A percentile compares a stretch with the other conserved stretches of the same genome.
Conservation (phyloP, 2,329 filamentous ascomycete species). For the Phoma sp. region DNA sequence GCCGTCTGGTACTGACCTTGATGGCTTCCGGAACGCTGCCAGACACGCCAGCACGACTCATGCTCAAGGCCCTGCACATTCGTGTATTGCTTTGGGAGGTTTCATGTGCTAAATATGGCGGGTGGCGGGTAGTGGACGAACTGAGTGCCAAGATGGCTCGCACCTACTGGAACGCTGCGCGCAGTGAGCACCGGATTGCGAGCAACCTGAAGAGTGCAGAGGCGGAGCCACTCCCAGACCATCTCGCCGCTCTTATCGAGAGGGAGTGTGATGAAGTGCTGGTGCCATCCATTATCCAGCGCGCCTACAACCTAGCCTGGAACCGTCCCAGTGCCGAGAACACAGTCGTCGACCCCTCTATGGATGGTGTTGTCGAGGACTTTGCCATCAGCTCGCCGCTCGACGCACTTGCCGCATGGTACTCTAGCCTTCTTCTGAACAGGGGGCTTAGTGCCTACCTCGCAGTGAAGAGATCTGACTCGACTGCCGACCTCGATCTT, state of each 20-base stretch:
- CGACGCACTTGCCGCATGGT: slow-evolving; percentile 92
- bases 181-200: slow-evolving; percentile 64
- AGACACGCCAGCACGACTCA: slow-evolving; percentile 80
- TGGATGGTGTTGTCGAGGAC: slow-evolving; percentile 86
- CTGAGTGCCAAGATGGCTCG: slow-evolving; percentile 77
- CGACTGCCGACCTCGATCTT: slow-evolving; percentile 66
- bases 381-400: slow-evolving; percentile 83
- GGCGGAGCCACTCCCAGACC: slow-evolving; percentile 75
- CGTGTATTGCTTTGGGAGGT: slow-evolving; percentile 86
- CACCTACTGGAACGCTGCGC: slow-evolving; percentile 82
- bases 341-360: slow-evolving; percentile 70
- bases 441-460: slow-evolving; percentile 71
- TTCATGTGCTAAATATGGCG: slow-evolving; percentile 69
- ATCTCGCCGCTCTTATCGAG: slow-evolving; percentile 78
- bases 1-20: slow-evolving; percentile 82
- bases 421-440: slow-evolving; percentile 77
- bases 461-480: slow-evolving; percentile 57
- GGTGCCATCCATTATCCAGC: slow-evolving; percentile 77
- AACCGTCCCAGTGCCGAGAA: slow-evolving; percentile 78
- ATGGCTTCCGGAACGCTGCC: slow-evolving; percentile 88
- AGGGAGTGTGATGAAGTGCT: slow-evolving; percentile 85
- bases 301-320: slow-evolving; percentile 89
- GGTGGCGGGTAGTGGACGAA: slow-evolving; percentile 70
- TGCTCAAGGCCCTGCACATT: slow-evolving; percentile 91
- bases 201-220: slow-evolving; percentile 55